Base-by-base conservation (phyloP, 129 eudicot species). In the Flaveria robusta region DNA sequence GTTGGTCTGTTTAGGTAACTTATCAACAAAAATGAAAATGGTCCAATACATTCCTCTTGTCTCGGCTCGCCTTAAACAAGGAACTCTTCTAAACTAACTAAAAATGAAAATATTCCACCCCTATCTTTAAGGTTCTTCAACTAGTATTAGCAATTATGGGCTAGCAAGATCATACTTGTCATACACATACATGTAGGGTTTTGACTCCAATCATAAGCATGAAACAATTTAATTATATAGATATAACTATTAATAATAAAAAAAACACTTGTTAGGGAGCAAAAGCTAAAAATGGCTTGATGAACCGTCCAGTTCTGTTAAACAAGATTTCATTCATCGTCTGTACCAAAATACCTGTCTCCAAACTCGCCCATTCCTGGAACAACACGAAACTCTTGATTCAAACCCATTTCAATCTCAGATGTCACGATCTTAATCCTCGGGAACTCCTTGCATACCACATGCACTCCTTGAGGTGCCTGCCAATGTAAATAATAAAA, bases 281-380 rank as follows among this genome's bases (percentile, higher is more conserved):
- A 26, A 22, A 24, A 16, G 49, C 13, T 24, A 20, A 29, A 69
- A 47, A 43, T 12, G 41, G n/a, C 66, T 60, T 27, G 39, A 60
- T 10, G 9, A 54, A 54, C 24, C 23, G 60, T 54, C 1, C 4
- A 9, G 60, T 54, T 54, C 60, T 6, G 60, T 54, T 54, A 12
- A 65, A 18, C n/a, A 19, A 67, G n/a, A 39, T 42, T 83, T 85
- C 81, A 88, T 19, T 91, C 93, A 10, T 88, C 95, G 60, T 92
- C 96, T 47, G 96, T 92, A 66, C 97, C 96, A 74, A 89, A 91
- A 74, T 92, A 92, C 67, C 97, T 79, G 55, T 92, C 97, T 75
- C 96, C 97, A 76, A 92, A 92, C 83, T 92, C 97, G 45, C 97
- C 97, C 97, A 92, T 92, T 13, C 97, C 96, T 26, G 97, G 97